Percentiles rank a stretch among this genome's conserved stretches.
Conservation (phyloP, 495 filamentous ascomycete genomes). For the Platismatia glauca region DNA sequence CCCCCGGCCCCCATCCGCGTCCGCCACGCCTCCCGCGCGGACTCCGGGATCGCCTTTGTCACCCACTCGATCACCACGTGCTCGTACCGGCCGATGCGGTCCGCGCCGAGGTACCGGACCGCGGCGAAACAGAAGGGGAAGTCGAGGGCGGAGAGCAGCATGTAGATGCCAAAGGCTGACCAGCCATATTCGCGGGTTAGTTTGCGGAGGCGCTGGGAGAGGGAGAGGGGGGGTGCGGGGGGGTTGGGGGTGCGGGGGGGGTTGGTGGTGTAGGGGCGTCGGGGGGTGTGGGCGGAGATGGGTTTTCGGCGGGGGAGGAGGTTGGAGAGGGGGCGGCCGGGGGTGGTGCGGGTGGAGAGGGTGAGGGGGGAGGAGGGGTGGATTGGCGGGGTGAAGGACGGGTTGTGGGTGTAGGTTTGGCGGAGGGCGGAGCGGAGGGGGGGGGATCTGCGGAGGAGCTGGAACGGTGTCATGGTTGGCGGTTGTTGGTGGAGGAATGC, state of each 20-base stretch:
- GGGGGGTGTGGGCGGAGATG: neutral
- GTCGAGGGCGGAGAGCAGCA: conserved; percentile 72
- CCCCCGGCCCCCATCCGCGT: neutral
- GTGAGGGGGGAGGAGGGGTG: neutral
- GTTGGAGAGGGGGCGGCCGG: neutral
- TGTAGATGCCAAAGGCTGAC: conserved; percentile 85
- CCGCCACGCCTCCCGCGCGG: conserved; percentile 10
- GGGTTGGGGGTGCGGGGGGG: conserved; percentile 12
- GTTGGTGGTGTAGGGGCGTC: conserved; percentile 9
- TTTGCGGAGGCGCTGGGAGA: conserved; percentile 65
- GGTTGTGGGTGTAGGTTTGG: neutral
- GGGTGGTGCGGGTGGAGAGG: neutral
- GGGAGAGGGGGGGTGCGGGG: conserved; percentile 33
- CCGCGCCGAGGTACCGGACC: conserved; percentile 72
- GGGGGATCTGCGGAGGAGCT: conserved; percentile 7
- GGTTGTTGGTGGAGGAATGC: neutral
- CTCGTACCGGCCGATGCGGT: conserved; percentile 64
- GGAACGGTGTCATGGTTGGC: conserved; percentile 13
- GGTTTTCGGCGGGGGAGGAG: conserved; percentile 1
- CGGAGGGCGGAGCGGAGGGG: conserved; percentile 6
- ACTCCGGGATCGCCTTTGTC: conserved; percentile 24
- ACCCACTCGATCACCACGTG: conserved; percentile 36
- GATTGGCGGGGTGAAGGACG: neutral
- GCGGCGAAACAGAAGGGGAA: conserved; percentile 92
- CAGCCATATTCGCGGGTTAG: conserved; percentile 93